Base-by-base conservation (phyloP, 805 yeast species). In the Saccharomycopsis oosterbeekiorum region DNA sequence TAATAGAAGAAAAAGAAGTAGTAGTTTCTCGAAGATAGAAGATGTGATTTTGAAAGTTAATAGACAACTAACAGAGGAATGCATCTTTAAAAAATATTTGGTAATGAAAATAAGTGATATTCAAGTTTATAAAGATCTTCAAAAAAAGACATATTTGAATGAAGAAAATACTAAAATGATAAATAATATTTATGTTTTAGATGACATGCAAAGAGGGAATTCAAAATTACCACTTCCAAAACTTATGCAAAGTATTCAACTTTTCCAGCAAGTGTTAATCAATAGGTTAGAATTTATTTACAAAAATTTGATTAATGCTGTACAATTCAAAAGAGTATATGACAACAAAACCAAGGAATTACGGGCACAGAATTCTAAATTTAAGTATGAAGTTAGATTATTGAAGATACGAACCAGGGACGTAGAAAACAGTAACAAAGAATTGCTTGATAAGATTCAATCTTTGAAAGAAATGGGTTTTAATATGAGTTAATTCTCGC, bases 311-410 rank as follows among this genome's bases (percentile, higher is more conserved):
- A 12, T 12, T 11, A 58, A 39, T 12, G 50, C 54, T 36, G 56
- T 58, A n/a, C 59, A 59, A 51, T 61, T 59, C 42, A 17, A 39
- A 15, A 43, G 55, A 39, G 50, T 63, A n/a, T 65, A 78, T 14
- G 70, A 74, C 8, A 68, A 72, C 36, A 80, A 78, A 62, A 68
- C 79, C 59, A 69, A 72, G 29, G 86, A 84, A 62, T 73, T 84
- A 17, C 81, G 80, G 58, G 79, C 84, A 9, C 72, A 82, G 58
- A 79, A 82, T 40, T 84, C 88, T 2, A 75, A 85, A 64, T 70
- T 88, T 58, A 81, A 83, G 66, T 88, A 88, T 69, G 93, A 88
- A 68, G 74, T 84, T 55, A 72, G 87, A 21, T 73, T 84, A 51
- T 70, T 88, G 37, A 78, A 78, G 39, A 78, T 80, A 24, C 84